Evolutionary conservation across 495 filamentous ascomycete species (phyloP).

Genomic region (Xylaria flabelliformis): DNA sequence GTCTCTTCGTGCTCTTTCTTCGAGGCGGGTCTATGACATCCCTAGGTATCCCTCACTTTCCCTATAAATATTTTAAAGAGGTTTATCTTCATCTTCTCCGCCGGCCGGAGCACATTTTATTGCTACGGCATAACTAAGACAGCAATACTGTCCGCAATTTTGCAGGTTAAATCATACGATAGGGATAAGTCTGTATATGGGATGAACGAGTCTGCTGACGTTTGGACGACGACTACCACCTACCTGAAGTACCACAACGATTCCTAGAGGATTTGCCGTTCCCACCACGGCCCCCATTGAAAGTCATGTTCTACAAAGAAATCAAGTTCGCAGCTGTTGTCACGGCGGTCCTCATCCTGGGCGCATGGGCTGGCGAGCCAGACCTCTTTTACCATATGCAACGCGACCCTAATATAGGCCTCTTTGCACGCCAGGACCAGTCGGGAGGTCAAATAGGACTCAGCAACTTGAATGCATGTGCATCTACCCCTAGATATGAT

Average conservation of each 20-base stretch:
- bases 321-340: constrained; percentile 10
- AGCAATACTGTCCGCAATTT: neutral
- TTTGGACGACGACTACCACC: neutral
- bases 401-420: constrained; percentile 31
- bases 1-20: neutral
- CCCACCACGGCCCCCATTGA: neutral
- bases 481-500: neutral
- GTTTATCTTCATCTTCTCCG: neutral
- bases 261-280: neutral
- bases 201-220: neutral
- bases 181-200: neutral
- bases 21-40: neutral
- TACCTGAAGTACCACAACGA: neutral
- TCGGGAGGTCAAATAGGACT: neutral
- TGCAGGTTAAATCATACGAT: neutral
- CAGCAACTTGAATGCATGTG: constrained; percentile 34
- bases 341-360: constrained; percentile 29
- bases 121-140: no score
- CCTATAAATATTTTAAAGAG: no score
- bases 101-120: neutral
- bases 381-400: constrained; percentile 32
- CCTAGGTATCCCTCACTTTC: neutral
- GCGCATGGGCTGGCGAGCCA: constrained; percentile 28
- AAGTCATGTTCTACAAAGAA: neutral
- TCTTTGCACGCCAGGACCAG: constrained; percentile 33